Evolutionary conservation across 371 early-diverging fungal species (phyloP).

Genomic region (Batkoa obscura): DNA sequence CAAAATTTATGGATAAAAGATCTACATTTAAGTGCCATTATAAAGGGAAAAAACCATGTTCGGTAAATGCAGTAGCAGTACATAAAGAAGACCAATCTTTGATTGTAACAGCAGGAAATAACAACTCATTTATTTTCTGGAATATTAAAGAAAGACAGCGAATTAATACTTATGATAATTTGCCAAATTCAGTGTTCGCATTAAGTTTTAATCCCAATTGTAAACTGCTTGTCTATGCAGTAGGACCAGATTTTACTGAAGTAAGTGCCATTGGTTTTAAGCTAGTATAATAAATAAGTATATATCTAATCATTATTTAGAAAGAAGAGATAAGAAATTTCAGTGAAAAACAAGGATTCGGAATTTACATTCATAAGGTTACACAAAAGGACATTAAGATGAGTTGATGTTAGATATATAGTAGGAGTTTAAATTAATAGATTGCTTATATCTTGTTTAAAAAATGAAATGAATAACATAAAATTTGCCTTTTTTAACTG

Average conservation of each 20-base stretch:
- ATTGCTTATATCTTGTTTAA: too few species aligned
- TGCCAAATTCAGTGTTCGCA: constrained; percentile 45
- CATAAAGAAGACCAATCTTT: constrained; percentile 80
- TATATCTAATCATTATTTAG: too few species aligned
- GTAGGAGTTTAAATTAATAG: too few species aligned
- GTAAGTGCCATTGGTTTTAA: too few species aligned
- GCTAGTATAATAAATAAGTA: too few species aligned
- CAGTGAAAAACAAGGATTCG: too few species aligned
- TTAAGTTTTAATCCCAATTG: constrained; percentile 78
- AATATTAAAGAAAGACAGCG: constrained; percentile 84
- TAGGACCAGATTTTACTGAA: constrained; percentile 94
- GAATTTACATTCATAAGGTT: too few species aligned
- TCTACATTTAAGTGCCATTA: constrained; percentile 95
- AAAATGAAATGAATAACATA: too few species aligned
- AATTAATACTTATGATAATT: constrained; percentile 35
- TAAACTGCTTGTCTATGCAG: constrained; percentile 78
- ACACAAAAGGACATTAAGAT: too few species aligned
- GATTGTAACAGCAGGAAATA: constrained; percentile 80
- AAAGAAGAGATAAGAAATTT: too few species aligned
- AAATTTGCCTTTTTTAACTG: too few species aligned
- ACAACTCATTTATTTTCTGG: constrained; percentile 86
- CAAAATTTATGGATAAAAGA: constrained; percentile 18
- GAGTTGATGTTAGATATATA: too few species aligned
- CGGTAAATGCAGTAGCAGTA: constrained; percentile 67
- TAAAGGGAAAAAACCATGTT: constrained; percentile 45